Conservation (phyloP, 768 basidiomycete species). For the Trametes cubensis region DNA sequence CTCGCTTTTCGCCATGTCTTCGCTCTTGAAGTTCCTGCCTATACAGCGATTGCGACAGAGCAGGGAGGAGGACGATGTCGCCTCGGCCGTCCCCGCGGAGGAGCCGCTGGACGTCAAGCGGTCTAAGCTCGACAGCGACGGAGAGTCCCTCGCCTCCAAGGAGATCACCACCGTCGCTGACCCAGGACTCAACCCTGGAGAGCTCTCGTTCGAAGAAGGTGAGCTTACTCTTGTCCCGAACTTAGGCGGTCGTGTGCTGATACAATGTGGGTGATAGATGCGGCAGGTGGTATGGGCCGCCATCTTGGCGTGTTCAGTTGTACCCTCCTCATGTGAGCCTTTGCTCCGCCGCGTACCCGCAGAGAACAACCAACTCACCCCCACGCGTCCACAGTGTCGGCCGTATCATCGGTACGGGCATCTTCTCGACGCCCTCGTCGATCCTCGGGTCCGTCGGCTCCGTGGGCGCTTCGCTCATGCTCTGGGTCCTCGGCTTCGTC, state of each 20-base stretch:
- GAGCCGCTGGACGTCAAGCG: slow-evolving; percentile 17
- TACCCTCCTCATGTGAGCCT: slow-evolving; percentile 52
- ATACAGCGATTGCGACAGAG: not conserved
- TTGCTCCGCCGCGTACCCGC: not conserved
- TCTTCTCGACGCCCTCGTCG: slow-evolving; percentile 63
- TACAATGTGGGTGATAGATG: slow-evolving; percentile 34
- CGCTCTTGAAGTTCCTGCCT: slow-evolving; percentile 3
- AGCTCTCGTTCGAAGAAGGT: slow-evolving; percentile 51
- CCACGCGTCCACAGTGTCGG: slow-evolving; percentile 42
- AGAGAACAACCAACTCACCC: not conserved
- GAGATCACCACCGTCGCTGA: slow-evolving; percentile 17
- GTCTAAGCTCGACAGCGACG: slow-evolving; percentile 12
- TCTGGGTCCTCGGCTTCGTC: slow-evolving; percentile 64
- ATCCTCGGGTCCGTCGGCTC: slow-evolving; percentile 60
- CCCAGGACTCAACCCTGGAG: slow-evolving; percentile 43
- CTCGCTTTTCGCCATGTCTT: slow-evolving; percentile 9
- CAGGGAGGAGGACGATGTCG: not conserved
- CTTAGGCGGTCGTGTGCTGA: not conserved
- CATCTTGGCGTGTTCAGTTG: slow-evolving; percentile 60
- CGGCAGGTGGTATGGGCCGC: slow-evolving; percentile 59
- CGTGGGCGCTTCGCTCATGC: slow-evolving; percentile 61
- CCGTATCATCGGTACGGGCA: slow-evolving; percentile 64
- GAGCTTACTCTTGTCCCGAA: not conserved
- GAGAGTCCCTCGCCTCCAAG: slow-evolving; percentile 16
- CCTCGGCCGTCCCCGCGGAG: not conserved